A percentile compares a stretch with the other conserved stretches of the same genome.
These are phyloP conservation scores for Tephrocybe sp. DNA, from an alignment of 768 basidiomycete genomes.

Conservation along the genomic window DNA sequence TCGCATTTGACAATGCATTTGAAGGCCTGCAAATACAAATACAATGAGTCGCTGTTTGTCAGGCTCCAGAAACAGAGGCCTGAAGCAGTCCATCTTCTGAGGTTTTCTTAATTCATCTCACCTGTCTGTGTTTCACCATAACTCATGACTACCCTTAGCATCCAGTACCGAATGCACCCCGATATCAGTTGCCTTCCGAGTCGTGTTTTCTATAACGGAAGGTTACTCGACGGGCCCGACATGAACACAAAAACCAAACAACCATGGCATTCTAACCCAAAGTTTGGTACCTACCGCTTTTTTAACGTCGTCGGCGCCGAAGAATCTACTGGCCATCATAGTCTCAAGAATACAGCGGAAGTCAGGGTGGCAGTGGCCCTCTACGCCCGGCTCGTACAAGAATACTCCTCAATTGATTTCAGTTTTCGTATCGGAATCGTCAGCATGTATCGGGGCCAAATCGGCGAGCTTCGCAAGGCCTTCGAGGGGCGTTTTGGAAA, in stretches of 20 bases:
- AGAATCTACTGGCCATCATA: conserved; percentile 60
- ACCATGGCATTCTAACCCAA: conserved; percentile 78
- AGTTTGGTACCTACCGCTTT: conserved; percentile 87
- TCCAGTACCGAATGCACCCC: conserved; percentile 99
- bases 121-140: conserved; percentile 1
- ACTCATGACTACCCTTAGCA: conserved; percentile 50
- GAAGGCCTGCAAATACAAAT: conserved; percentile 67
- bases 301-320: conserved; percentile 81
- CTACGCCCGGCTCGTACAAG: conserved; percentile 64
- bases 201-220: conserved; percentile 78
- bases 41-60: conserved; percentile 92
- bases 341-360: conserved; percentile 70
- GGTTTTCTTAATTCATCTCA: conserved; percentile 40
- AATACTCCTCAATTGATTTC: conserved; percentile 52
- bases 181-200: conserved; percentile 91
- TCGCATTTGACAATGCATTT: conserved; percentile 2
- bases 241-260: conserved; percentile 83
- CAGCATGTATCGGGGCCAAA: conserved; percentile 93
- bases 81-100: conserved; percentile 87
- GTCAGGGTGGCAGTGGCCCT: conserved; percentile 72
- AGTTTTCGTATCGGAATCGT: conserved; percentile 58
- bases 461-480: conserved; percentile 63
- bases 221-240: conserved; percentile 80
- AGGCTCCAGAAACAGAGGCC: conserved; percentile 78
- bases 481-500: conserved; percentile 74